Conservation (phyloP, 257 asterid genomes). For the Solanum verrucosum region DNA sequence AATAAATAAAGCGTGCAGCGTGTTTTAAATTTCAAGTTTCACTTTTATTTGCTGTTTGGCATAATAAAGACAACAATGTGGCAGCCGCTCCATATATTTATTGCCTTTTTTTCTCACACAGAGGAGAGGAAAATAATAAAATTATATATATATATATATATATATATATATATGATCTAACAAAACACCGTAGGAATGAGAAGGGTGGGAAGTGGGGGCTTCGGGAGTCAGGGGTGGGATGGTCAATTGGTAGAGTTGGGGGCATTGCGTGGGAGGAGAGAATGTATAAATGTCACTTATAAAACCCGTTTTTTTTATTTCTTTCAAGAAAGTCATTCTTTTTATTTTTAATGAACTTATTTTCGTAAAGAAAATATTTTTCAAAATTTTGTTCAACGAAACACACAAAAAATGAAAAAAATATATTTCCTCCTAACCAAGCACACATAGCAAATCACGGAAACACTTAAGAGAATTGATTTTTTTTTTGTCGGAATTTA, state of each 20-base stretch:
- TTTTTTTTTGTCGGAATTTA: background rate
- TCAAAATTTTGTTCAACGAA: too few relatives aligned
- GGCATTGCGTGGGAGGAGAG: too few relatives aligned
- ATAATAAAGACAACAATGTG: background rate
- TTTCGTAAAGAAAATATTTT: too few relatives aligned
- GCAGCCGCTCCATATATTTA: background rate
- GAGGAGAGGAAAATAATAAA: background rate
- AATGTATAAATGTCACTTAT: too few relatives aligned
- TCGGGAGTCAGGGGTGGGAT: too few relatives aligned
- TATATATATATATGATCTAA: too few relatives aligned
- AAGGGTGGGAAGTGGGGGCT: too few relatives aligned
- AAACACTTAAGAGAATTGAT: background rate
- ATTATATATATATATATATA: too few relatives aligned
- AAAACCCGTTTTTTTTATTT: rapidly evolving
- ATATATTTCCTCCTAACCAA: background rate
- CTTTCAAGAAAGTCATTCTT: background rate
- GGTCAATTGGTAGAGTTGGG: too few relatives aligned
- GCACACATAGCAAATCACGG: background rate
- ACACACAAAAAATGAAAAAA: too few relatives aligned
- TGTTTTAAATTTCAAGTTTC: background rate
- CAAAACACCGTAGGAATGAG: too few relatives aligned
- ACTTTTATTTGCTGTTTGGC: background rate
- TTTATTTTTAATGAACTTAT: background rate
- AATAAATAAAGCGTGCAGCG: background rate
- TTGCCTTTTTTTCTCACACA: background rate